Conservation (phyloP, 306 rosid species). For the Citrullus mucosospermus region DNA sequence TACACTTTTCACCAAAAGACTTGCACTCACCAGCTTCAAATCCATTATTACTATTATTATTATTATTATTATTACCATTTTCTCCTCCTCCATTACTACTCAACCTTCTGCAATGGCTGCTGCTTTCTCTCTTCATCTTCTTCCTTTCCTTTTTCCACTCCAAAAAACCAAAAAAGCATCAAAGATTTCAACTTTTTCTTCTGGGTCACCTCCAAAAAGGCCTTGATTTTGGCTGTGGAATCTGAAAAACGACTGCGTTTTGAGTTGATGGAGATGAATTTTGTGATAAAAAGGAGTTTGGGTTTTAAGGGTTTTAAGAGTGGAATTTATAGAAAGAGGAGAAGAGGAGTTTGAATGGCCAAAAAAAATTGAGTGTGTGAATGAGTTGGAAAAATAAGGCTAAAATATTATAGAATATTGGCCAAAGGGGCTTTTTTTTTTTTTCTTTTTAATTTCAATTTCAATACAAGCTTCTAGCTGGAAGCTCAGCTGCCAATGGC, state of each 20-base stretch:
- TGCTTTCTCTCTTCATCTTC: neutral
- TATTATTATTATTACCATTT: neutral
- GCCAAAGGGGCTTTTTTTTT: neutral
- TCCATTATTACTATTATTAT: neutral
- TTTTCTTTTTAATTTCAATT: no score
- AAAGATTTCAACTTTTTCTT: neutral
- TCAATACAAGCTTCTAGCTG: neutral
- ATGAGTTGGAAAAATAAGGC: neutral
- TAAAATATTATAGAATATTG: neutral
- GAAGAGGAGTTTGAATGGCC: neutral
- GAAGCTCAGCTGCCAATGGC: constrained; percentile 3
- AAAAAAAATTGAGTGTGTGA: neutral
- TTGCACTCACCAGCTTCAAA: neutral
- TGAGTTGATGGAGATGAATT: neutral
- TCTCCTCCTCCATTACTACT: neutral
- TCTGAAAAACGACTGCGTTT: neutral
- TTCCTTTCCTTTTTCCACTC: neutral
- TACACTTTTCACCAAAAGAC: constrained; percentile 9
- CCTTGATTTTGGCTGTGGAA: neutral
- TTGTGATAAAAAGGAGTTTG: neutral
- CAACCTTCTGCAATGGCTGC: neutral
- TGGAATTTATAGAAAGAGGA: constrained; percentile 1
- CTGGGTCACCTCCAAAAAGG: neutral
- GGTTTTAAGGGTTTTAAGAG: neutral
- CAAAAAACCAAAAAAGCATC: neutral